Base-by-base conservation (phyloP, 73 alveolate genomes). In the Tetrahymena malaccensis region DNA sequence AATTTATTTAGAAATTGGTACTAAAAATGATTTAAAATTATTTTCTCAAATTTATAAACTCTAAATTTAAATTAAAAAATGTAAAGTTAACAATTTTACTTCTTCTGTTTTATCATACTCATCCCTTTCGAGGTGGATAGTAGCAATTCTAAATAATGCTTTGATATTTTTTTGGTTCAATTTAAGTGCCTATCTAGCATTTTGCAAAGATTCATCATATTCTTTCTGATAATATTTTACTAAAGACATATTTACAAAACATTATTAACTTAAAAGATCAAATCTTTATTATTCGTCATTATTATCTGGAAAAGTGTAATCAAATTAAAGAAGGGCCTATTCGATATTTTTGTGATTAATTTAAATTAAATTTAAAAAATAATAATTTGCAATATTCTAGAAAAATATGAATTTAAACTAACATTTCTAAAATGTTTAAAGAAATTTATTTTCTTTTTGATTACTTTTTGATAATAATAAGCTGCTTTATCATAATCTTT, bases 231-330 rank as follows among this genome's bases (percentile, higher is more conserved):
- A 40, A 15, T 93, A 84, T 93, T 96, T 96, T 33, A 96, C 95
- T 55, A 95, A 85, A 3, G 96, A 94, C 98, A 96, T 96, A 70
- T 96, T 96, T 55, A 95, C 94, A 83, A 96, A 95, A 43, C 96
- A 96, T 25, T 96, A 22, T 27, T 95, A 83, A 34, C 93, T 94
- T 8, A 96, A 94, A 21, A 85, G 84, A 43, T 96, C 70, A 55
- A 95, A 96, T 93, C 70, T 95, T 85, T 56, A 25, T 25, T 96
- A 94, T 33, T 96, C 98, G 13, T 96, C 70, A 31, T 56, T 85
- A 1, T 85, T 94, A 22, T 96, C 97, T 15, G 98, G 98, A 55
- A 96, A 96, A 19, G 98, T 96, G 44, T 96, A 96, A 58, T 96
- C 98, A 43, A 96, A 95, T 95, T 96, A 94, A 25, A 96, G 94